A percentile compares a stretch with the other conserved stretches of the same genome.
These are phyloP conservation scores for Crithidia thermophila DNA, from an alignment of 208 protist genomes.

Conservation along the genomic window DNA sequence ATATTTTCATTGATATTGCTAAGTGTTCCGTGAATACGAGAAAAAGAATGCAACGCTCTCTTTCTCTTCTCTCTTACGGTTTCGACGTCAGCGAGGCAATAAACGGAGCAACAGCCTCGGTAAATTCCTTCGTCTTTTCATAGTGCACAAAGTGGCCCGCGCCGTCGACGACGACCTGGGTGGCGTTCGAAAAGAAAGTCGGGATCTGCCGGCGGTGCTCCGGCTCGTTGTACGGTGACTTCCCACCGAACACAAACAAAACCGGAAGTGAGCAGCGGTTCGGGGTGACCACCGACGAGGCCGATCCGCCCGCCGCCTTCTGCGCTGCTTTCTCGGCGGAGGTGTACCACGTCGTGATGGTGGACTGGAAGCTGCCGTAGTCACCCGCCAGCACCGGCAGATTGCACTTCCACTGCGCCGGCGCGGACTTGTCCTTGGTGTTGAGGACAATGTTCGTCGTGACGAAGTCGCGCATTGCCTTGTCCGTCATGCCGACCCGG, in stretches of 20 bases:
- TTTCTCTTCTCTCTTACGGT: background rate
- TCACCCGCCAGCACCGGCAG: constrained; percentile 50
- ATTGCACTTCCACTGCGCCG: constrained; percentile 56
- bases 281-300: constrained; percentile 23
- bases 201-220: constrained; percentile 40
- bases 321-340: background rate
- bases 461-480: constrained; percentile 78
- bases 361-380: constrained; percentile 51
- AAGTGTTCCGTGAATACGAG: background rate
- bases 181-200: constrained; percentile 64
- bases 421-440: constrained; percentile 14
- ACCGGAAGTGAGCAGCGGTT: constrained; percentile 63
- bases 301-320: background rate
- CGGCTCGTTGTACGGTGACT: constrained; percentile 74
- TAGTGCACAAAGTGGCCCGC: constrained; percentile 90
- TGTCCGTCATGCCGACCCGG: constrained; percentile 57
- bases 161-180: constrained; percentile 63
- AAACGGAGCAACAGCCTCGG: constrained; percentile 70
- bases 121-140: constrained; percentile 77
- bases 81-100: constrained; percentile 29
- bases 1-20: too few relatives aligned
- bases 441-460: constrained; percentile 72
- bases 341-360: constrained; percentile 58
- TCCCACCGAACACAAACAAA: constrained; percentile 85
- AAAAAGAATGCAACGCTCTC: background rate